Conservation (phyloP, 768 basidiomycete genomes). For the Wakefieldia striispora region DNA sequence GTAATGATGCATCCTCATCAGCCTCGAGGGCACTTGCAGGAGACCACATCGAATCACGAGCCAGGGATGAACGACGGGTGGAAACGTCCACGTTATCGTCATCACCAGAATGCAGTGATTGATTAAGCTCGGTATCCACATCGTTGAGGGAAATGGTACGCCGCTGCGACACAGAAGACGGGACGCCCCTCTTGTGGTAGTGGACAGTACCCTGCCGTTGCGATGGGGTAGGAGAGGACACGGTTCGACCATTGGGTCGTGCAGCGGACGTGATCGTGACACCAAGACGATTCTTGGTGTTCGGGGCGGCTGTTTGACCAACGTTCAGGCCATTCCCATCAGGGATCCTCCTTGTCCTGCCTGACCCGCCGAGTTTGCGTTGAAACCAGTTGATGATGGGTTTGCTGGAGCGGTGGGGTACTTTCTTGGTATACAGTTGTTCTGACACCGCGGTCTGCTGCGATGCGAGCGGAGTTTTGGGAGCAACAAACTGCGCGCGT, state of each 20-base stretch:
- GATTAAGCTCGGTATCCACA: conserved; percentile 44
- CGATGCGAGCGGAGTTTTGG: conserved; percentile 15
- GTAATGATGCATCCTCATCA: conserved; percentile 91
- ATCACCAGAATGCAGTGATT: conserved; percentile 35
- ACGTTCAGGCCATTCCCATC: conserved; percentile 27
- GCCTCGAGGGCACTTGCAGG: conserved; percentile 76
- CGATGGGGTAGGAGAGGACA: conserved; percentile 27
- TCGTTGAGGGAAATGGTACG: conserved; percentile 68
- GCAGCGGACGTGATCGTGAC: conserved; percentile 10
- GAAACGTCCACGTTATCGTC: conserved; percentile 47
- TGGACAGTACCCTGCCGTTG: conserved; percentile 24
- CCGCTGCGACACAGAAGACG: conserved; percentile 36
- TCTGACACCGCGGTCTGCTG: conserved; percentile 28
- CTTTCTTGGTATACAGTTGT: conserved; percentile 53
- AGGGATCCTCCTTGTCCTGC: conserved; percentile 50
- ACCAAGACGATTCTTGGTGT: conserved; percentile 15
- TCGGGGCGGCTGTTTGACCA: conserved; percentile 11
- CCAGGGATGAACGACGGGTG: conserved; percentile 53
- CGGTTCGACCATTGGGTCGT: conserved; percentile 26
- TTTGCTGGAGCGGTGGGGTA: conserved; percentile 69
- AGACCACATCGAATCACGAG: conserved; percentile 78
- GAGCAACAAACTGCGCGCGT: conserved; percentile 12
- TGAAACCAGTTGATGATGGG: conserved; percentile 91
- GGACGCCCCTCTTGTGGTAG: conserved; percentile 17
- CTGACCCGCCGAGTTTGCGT: conserved; percentile 75